Base-by-base conservation (phyloP, 2,329 filamentous ascomycete genomes). In the Phoma herbarum region DNA sequence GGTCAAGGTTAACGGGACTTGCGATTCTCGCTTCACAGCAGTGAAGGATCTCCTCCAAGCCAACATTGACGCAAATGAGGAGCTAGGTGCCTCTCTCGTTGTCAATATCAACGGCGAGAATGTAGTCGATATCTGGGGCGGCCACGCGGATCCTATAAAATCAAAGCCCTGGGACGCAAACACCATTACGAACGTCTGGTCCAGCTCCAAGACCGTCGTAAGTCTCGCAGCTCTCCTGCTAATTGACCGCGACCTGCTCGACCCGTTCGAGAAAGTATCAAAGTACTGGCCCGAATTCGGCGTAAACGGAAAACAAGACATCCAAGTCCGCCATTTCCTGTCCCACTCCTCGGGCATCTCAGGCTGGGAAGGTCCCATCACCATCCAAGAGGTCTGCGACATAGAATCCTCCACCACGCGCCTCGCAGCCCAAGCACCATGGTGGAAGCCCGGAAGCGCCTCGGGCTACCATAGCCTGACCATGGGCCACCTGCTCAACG, bases 221-320 rank as follows among this genome's bases (percentile, higher is more conserved):
- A 60, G 58, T 18, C 59, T 68, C 2, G 63, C 63, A 4, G 43
- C 57, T 0, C 57, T 68, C 3, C 4, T 68, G 6, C 59, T 61
- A 16, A 60, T 68, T 14, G 61, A 64, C 10, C 57, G 64, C 22
- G 58, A 59, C 4, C 49, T 62, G 1, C 46, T 68, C 1, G 58
- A 66, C 16, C 61, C 66, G 3, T 52, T 49, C 23, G 63, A 64
- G 31, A 67, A 63, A 22, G 63, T 66, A 2, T 35, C 58, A 1
- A 66, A 57, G 25, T 68, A 68, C 61, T 68, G 64, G 66, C 64
- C 66, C 12, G 66, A 66, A 39, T 68, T 68, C 22, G 57, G 28
- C 1, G 61, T n/a, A 7, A 66, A 66, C 9, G 63, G 64, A 0
- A 68, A 68, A 14, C 39, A 63, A 47, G 42, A 59, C 0, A 48